Percentiles rank a stretch among this genome's conserved stretches.
phyloP scores from a whole-genome alignment of 1,284 basidiomycete genomes.

The Puccinia hordei region DNA sequence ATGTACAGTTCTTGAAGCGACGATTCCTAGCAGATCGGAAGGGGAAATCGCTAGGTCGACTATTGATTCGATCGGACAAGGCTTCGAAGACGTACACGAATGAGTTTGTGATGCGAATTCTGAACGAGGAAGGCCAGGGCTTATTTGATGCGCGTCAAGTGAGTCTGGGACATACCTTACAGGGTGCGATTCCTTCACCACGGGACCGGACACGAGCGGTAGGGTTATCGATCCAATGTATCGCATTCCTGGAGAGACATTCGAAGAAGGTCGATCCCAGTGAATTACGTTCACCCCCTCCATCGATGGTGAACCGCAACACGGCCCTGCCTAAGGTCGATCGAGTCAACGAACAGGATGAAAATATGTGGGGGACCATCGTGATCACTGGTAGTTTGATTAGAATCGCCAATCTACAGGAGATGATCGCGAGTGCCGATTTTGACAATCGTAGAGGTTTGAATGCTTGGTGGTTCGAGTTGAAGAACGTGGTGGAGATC shows the following conservation, averaged over 20 bases:
- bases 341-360: slow-evolving; percentile 59
- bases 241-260: slow-evolving; percentile 87
- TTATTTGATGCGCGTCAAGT: slow-evolving; percentile 95
- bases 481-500: slow-evolving; percentile 72
- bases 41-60: slow-evolving; percentile 86
- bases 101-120: slow-evolving; percentile 86
- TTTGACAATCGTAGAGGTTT: slow-evolving; percentile 84
- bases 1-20: slow-evolving; percentile 85
- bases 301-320: slow-evolving; percentile 49
- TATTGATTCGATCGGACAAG: slow-evolving; percentile 85
- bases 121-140: slow-evolving; percentile 85
- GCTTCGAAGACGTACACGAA: slow-evolving; percentile 88
- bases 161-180: slow-evolving; percentile 90
- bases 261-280: slow-evolving; percentile 62
- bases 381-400: slow-evolving; percentile 82
- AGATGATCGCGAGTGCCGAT: slow-evolving; percentile 83
- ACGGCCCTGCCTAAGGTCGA: slow-evolving; percentile 52
- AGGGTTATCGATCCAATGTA: slow-evolving; percentile 84
- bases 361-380: slow-evolving; percentile 71
- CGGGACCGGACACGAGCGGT: slow-evolving; percentile 88
- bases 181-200: slow-evolving; percentile 91
- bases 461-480: slow-evolving; percentile 75
- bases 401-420: slow-evolving; percentile 77
- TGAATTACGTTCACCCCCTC: slow-evolving; percentile 43
- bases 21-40: slow-evolving; percentile 82